Base-by-base conservation (phyloP, 208 protist genomes). In the Leishmania mexicana region DNA sequence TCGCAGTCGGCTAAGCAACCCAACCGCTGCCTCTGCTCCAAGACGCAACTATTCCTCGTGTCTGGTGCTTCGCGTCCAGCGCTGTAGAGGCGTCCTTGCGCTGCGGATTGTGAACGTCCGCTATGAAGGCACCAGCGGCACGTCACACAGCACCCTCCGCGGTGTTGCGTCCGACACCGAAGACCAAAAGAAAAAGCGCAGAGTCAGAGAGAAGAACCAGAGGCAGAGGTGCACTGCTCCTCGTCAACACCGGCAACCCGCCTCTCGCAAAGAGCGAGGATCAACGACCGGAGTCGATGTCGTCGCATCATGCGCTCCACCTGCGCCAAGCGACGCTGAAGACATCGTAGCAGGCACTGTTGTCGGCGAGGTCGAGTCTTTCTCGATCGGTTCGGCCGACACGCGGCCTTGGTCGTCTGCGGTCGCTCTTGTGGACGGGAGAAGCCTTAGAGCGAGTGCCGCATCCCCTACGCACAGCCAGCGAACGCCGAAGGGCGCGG, bases 31-130 rank as follows among this genome's bases (percentile, higher is more conserved):
- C 1, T 53, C 2, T 51, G 68, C 24, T 1, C 8, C 7, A 19
- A 51, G 31, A 19, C 42, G 21, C 42, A 31, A 8, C 68, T 73
- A 47, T 3, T 35, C 42, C n/a, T 24, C 72, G n/a, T 65, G 38
- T 62, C 38, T 78, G 53, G 5, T 80, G 64, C 76, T 80, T 53
- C 17, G 35, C 19, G 45, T 80, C 19, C 58, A 51, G 64, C 62
- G 45, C 15, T 4, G 19, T 53, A 68, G 76, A 47, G 76, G 76
- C 13, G 76, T 80, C 4, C 62, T 80, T 0, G 42, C 76, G 15
- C 76, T 80, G 57, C 76, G 38, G 38, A 73, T 73, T 53, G 31
- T 80, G 47, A 72, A 73, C 13, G 1, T 80, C 17, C n/a, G 76
- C 64, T 71, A 73, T 28, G 47, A 58, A 0, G 54, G 35, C 31